Percentiles rank a stretch among this genome's conserved stretches.
phyloP scores from a whole-genome alignment of 331 rosid species.

The Rosa hybrid region DNA sequence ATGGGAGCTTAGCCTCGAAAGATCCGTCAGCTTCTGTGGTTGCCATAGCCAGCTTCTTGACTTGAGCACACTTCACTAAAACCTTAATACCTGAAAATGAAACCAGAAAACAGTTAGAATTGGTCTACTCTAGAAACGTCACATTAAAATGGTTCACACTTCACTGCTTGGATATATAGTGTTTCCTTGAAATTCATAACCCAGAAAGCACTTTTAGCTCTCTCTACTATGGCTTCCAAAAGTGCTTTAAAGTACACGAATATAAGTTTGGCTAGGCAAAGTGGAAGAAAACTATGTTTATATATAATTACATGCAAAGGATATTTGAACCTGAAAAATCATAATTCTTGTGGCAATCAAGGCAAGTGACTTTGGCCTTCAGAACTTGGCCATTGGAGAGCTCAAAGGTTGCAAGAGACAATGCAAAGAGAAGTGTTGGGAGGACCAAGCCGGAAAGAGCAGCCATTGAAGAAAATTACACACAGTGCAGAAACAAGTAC shows the following conservation, averaged over 20 bases:
- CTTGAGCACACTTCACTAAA: constrained; percentile 62
- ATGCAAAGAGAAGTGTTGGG: constrained; percentile 42
- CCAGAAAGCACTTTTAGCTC: background rate
- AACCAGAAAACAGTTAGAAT: background rate
- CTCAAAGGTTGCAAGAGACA: constrained; percentile 39
- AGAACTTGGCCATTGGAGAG: constrained; percentile 50
- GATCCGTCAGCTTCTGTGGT: constrained; percentile 62
- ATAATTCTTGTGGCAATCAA: constrained; percentile 47
- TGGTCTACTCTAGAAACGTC: background rate
- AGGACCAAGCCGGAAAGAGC: constrained; percentile 35
- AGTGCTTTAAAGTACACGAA: too few relatives aligned
- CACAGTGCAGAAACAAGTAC: background rate
- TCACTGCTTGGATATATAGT: background rate
- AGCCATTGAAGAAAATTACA: constrained; percentile 51
- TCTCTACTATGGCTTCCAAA: too few relatives aligned
- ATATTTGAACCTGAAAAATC: constrained; percentile 61
- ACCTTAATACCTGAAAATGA: constrained; percentile 55
- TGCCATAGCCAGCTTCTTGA: constrained; percentile 39
- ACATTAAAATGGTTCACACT: background rate
- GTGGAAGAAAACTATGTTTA: background rate
- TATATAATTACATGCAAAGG: background rate
- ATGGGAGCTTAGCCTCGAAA: constrained; percentile 54
- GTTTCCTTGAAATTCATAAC: background rate
- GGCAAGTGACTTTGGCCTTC: constrained; percentile 68
- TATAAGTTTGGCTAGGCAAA: background rate